A percentile compares a stretch with the other conserved stretches of the same genome.
Conservation (phyloP, 2,329 filamentous ascomycete species). For the Thielaviopsis ethacetica region DNA sequence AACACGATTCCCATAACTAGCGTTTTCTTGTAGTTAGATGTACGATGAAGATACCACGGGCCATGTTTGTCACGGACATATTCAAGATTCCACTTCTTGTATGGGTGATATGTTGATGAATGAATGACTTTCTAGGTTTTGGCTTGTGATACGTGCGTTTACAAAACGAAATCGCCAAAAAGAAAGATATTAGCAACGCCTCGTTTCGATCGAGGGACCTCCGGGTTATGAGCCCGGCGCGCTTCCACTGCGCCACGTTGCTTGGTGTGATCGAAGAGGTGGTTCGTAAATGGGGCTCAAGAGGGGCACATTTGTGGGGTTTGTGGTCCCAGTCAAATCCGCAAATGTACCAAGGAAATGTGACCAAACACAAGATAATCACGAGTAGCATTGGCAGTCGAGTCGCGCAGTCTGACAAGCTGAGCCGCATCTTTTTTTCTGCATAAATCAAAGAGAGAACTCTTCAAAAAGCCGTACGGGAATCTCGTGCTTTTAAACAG, state of each 20-base stretch:
- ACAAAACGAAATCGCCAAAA: background rate
- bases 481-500: too few species aligned
- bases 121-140: background rate
- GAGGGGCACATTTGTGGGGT: background rate
- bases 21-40: background rate
- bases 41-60: background rate
- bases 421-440: too few species aligned
- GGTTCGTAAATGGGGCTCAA: background rate
- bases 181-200: constrained; percentile 7
- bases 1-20: too few species aligned
- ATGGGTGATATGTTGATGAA: background rate
- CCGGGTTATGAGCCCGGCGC: constrained; percentile 12
- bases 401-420: too few species aligned
- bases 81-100: background rate
- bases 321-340: background rate
- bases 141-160: background rate
- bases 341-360: too few species aligned
- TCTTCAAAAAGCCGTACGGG: too few species aligned
- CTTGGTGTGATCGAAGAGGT: background rate
- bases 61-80: background rate
- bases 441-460: too few species aligned
- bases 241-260: constrained; percentile 13
- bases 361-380: too few species aligned
- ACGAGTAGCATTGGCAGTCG: too few species aligned
- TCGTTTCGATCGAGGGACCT: constrained; percentile 12